These are phyloP conservation scores for Sorghum bicolor DNA, from an alignment of 176 grass and related monocot species.

Conservation along the genomic window Sorghum_bicolor_NCBIv3 NC_012873.2:57666501-57667000, in stretches of 20 bases:
- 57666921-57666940: neutral
- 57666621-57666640: neutral
- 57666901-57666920: neutral
- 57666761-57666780: neutral
- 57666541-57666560: neutral
- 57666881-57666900: neutral
- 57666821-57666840: neutral
- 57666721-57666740: neutral
- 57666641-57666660: neutral
- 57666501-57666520: neutral
- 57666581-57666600: neutral
- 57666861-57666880: neutral
- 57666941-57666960: constrained; percentile 98
- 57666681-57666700: neutral
- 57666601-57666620: neutral
- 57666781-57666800: neutral
- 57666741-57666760: neutral
- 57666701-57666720: neutral
- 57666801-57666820: neutral
- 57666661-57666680: neutral
- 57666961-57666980: constrained; percentile 91
- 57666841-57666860: neutral
- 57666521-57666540: neutral
- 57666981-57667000: constrained; percentile 57
- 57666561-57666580: neutral